Conservation (phyloP, 306 rosid species). For the Quercus gilva region DNA sequence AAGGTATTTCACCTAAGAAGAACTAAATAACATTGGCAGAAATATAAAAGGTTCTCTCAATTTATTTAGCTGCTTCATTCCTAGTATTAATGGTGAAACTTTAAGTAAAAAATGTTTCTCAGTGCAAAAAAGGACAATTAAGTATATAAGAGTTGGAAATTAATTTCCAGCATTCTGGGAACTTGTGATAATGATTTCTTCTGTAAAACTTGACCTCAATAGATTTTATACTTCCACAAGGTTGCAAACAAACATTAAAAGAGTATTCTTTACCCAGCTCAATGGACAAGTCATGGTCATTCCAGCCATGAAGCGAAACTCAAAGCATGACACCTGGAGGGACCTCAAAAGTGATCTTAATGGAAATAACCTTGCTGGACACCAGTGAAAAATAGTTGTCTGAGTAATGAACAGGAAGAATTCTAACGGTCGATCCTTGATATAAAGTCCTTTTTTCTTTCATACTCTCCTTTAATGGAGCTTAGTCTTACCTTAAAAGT, state of each 20-base stretch:
- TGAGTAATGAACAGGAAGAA: constrained; percentile 83
- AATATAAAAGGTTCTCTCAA: not conserved
- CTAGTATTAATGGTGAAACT: not conserved
- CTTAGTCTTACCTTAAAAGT: no score
- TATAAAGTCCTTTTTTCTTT: no score
- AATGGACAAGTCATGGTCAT: constrained; percentile 36
- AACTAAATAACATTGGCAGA: not conserved
- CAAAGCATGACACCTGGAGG: constrained; percentile 67
- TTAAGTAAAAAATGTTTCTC: not conserved
- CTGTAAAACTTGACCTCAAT: no score
- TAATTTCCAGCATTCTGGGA: not conserved
- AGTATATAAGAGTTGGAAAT: no score
- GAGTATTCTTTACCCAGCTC: not conserved
- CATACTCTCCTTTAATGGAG: no score
- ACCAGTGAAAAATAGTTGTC: constrained; percentile 86
- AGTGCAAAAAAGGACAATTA: not conserved
- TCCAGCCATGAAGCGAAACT: constrained; percentile 73
- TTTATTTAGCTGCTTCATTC: not conserved
- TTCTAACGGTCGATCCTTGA: constrained; percentile 33
- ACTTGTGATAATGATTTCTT: not conserved
- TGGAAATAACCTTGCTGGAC: constrained; percentile 64
- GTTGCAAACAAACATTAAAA: no score
- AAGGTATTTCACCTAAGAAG: not conserved
- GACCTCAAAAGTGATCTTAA: constrained; percentile 61
- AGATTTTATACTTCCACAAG: no score